Evolutionary conservation across 345 rosid species (phyloP), one percentile per base, ranked within the genome.

Genomic region (Abelmoschus esculentus): DNA sequence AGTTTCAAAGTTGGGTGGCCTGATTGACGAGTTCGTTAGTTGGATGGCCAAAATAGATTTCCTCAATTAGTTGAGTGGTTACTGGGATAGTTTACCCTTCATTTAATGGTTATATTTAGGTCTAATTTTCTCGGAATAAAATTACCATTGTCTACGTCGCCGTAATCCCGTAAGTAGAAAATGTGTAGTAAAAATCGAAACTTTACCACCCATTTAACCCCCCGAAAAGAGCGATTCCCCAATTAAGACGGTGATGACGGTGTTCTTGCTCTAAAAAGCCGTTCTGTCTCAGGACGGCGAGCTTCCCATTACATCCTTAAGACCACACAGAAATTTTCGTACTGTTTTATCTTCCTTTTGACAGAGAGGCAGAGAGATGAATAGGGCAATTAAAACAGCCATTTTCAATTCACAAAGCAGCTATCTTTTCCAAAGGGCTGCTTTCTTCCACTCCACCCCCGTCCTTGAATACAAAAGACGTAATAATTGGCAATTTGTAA

Each of bases 401-500:
- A 64, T 81, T 79, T 78, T 62, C 18, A 77, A 72, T 38, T 79
- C 80, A 6, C 80, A 81, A 36, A 77, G 64, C 80, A 67, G 71
- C 19, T n/a, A 61, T 22, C 69, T 74, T 66, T 74, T 70, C 44
- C 76, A 63, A 54, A 78, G 74, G 62, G 18, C 71, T 56, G 76
- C 83, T 53, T 73, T 85, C 38, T 86, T 90, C 46, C 96, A 90
- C 74, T 82, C 91, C 18, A 83, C 93, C 3, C 83, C 89, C 1
- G 82, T 86, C 50, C 82, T 90, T 49, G 87, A 90, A 80, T 78
- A 90, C 78, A 85, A 80, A 82, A 81, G 84, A 32, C 82, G 82
- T 73, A 73, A 54, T 22, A 44, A 54, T 47, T 78, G 82, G 79
- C 74, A 83, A 47, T 65, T 70, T 61, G 91, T 87, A 57, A 70